phyloP scores from a whole-genome alignment of 139 green algal genomes.

The Chara braunii region DNA sequence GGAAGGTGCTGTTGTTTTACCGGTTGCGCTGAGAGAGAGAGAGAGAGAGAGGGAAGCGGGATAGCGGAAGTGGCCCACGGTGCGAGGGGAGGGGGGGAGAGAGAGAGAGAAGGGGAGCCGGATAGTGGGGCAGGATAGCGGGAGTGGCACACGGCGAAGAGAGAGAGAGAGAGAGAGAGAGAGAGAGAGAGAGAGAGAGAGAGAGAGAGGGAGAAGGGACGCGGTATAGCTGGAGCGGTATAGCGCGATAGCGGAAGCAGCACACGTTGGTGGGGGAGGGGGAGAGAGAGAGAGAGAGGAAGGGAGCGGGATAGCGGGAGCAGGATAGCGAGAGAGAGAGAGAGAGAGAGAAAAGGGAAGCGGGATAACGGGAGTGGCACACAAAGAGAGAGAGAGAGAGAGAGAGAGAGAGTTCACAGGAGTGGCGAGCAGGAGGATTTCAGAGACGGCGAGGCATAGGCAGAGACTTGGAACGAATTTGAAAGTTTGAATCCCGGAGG shows the following conservation, averaged over 20 bases:
- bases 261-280: not conserved
- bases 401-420: no score
- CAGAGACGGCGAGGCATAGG: no score
- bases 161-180: not conserved
- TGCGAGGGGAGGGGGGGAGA: not conserved
- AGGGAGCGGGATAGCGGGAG: not conserved
- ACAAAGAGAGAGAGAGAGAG: no score
- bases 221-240: not conserved
- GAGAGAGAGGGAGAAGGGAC: not conserved
- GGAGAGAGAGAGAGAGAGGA: no score
- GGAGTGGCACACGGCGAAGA: not conserved
- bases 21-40: not conserved
- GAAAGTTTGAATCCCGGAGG: no score
- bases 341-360: not conserved
- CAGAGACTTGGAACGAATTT: no score
- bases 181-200: not conserved
- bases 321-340: not conserved
- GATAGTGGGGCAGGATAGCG: not conserved
- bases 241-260: not conserved
- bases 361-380: no score
- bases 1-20: no score
- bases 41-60: not conserved
- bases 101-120: not conserved
- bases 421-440: no score
- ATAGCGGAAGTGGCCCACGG: not conserved